phyloP scores from a whole-genome alignment of 2,329 filamentous ascomycete species.

The Ascochyta rabiei region DNA sequence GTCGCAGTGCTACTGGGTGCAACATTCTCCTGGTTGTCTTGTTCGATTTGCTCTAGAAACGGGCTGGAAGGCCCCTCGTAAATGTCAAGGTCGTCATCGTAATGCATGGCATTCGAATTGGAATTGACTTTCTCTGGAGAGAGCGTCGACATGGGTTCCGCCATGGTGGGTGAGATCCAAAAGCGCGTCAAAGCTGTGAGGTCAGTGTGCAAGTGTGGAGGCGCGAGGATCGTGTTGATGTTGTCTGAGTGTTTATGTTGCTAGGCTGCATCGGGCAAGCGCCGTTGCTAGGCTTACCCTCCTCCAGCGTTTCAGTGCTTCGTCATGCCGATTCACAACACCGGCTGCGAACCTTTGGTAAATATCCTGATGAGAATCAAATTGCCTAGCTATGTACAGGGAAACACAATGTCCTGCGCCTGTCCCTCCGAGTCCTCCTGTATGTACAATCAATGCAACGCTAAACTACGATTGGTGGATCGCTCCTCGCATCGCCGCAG shows the following conservation, averaged over 20 bases:
- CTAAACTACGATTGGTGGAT: slow-evolving; percentile 39
- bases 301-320: slow-evolving; percentile 2
- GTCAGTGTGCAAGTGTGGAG: slow-evolving; percentile 23
- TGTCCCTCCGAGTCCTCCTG: not conserved
- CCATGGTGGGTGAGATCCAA: slow-evolving; percentile 28
- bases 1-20: slow-evolving; percentile 24
- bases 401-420: not conserved
- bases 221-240: slow-evolving; percentile 12
- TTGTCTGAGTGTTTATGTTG: slow-evolving; percentile 4
- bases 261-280: slow-evolving; percentile 7
- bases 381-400: not conserved
- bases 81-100: slow-evolving; percentile 43
- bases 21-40: slow-evolving; percentile 45
- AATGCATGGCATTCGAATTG: slow-evolving; percentile 23
- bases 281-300: slow-evolving; percentile 8
- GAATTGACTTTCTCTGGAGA: slow-evolving; percentile 41
- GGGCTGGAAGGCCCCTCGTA: slow-evolving; percentile 56
- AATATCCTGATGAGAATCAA: not conserved
- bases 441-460: slow-evolving; percentile 1
- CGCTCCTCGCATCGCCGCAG: slow-evolving; percentile 51
- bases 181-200: slow-evolving; percentile 20
- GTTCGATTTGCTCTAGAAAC: slow-evolving; percentile 54
- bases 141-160: slow-evolving; percentile 39
- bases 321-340: slow-evolving; percentile 4
- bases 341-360: not conserved